Conservation (phyloP, 2,329 filamentous ascomycete species). For the Colletotrichum echinochloae region DNA sequence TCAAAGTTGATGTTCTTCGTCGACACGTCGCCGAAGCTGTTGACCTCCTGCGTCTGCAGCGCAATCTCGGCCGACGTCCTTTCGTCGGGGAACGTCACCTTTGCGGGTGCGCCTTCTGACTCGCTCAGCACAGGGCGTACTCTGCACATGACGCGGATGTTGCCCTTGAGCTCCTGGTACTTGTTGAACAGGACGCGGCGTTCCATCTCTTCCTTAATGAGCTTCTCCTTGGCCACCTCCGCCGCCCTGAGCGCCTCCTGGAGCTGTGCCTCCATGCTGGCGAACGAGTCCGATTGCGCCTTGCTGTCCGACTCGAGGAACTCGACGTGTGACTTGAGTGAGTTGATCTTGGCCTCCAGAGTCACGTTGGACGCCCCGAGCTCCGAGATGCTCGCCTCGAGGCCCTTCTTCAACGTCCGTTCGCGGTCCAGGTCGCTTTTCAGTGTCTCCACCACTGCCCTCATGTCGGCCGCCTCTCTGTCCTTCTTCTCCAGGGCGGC, state of each 20-base stretch:
- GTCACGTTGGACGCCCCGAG: constrained; percentile 71
- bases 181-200: constrained; percentile 95
- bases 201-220: constrained; percentile 91
- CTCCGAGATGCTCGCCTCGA: constrained; percentile 67
- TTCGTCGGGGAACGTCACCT: constrained; percentile 83
- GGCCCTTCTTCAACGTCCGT: constrained; percentile 67
- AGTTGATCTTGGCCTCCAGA: constrained; percentile 80
- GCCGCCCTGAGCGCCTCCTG: constrained; percentile 80
- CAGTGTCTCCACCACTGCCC: constrained; percentile 59
- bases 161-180: constrained; percentile 97
- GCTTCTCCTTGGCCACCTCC: constrained; percentile 79
- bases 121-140: constrained; percentile 79
- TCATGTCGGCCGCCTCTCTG: constrained; percentile 63
- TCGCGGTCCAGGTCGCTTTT: constrained; percentile 70
- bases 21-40: constrained; percentile 79
- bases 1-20: constrained; percentile 87
- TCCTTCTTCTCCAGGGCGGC: constrained; percentile 64
- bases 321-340: constrained; percentile 83
- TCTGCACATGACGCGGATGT: constrained; percentile 97
- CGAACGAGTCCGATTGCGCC: constrained; percentile 87
- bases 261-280: constrained; percentile 82
- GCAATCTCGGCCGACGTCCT: constrained; percentile 90
- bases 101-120: constrained; percentile 74
- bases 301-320: constrained; percentile 92
- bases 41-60: constrained; percentile 85